Evolutionary conservation across 2,329 filamentous ascomycete species (phyloP).

Genomic region (Cladosporium velox): DNA sequence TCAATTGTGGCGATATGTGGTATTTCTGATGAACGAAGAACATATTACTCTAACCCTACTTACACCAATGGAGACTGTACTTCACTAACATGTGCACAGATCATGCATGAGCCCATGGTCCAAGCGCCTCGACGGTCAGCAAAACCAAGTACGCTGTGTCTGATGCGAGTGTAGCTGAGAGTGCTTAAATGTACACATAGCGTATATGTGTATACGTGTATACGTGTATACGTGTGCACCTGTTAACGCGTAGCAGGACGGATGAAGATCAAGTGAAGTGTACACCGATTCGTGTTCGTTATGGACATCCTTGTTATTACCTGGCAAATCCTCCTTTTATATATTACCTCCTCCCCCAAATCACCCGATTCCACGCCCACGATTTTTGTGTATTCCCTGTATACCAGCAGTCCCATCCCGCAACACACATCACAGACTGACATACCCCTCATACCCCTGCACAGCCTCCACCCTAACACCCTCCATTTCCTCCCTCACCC

Average conservation of each 20-base stretch:
- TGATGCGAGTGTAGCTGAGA: no score
- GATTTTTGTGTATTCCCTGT: neutral
- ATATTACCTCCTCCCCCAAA: neutral
- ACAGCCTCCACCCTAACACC: conserved; percentile 54
- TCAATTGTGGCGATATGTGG: no score
- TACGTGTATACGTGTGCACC: no score
- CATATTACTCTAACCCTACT: neutral
- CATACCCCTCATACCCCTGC: conserved; percentile 42
- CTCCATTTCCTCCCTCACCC: conserved; percentile 71
- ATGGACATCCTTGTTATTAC: neutral
- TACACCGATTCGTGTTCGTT: neutral
- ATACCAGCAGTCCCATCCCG: neutral
- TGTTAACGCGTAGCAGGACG: no score
- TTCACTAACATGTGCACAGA: neutral
- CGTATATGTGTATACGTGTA: no score
- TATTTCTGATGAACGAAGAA: neutral
- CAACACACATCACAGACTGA: neutral
- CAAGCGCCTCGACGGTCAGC: no score
- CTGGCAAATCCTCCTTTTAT: neutral
- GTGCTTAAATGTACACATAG: no score
- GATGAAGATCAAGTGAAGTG: neutral
- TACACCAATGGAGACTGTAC: neutral
- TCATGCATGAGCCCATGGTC: no score
- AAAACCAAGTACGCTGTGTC: no score
- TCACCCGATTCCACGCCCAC: no score